These are phyloP conservation scores for Penicillium sp. DNA, from an alignment of 2,329 filamentous ascomycete genomes.

Conservation along the genomic window DNA sequence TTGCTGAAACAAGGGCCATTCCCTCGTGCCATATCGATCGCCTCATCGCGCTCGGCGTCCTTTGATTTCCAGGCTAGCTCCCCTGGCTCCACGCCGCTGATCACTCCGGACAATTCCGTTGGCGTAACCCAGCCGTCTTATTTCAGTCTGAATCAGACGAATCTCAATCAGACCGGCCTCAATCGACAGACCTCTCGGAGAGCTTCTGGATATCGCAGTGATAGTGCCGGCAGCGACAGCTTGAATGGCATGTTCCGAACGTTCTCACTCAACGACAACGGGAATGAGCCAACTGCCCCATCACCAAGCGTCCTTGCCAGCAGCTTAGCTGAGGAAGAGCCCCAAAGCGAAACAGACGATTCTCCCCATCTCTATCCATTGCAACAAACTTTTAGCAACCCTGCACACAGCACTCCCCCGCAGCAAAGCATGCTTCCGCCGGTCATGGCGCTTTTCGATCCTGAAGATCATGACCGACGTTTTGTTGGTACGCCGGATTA, in stretches of 20 bases:
- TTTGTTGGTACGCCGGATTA: constrained; percentile 98
- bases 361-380: constrained; percentile 76
- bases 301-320: constrained; percentile 31
- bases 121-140: constrained; percentile 85
- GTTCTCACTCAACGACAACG: constrained; percentile 69
- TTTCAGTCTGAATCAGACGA: constrained; percentile 66
- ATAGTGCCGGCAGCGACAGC: constrained; percentile 87
- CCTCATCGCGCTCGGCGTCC: constrained; percentile 89
- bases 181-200: constrained; percentile 65
- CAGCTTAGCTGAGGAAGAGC: constrained; percentile 71
- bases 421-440: constrained; percentile 80
- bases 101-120: constrained; percentile 72
- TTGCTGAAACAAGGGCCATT: constrained; percentile 91
- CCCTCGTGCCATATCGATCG: constrained; percentile 77
- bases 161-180: constrained; percentile 51
- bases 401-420: constrained; percentile 45
- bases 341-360: constrained; percentile 67
- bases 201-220: constrained; percentile 80
- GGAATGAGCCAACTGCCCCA: constrained; percentile 46
- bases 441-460: constrained; percentile 91
- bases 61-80: constrained; percentile 85
- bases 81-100: constrained; percentile 79
- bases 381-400: constrained; percentile 59
- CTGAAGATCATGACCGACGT: constrained; percentile 84
- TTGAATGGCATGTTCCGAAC: constrained; percentile 78